A percentile compares a stretch with the other conserved stretches of the same genome.
phyloP scores from a whole-genome alignment of 441 rosid genomes.

The Erodium trifolium region DNA sequence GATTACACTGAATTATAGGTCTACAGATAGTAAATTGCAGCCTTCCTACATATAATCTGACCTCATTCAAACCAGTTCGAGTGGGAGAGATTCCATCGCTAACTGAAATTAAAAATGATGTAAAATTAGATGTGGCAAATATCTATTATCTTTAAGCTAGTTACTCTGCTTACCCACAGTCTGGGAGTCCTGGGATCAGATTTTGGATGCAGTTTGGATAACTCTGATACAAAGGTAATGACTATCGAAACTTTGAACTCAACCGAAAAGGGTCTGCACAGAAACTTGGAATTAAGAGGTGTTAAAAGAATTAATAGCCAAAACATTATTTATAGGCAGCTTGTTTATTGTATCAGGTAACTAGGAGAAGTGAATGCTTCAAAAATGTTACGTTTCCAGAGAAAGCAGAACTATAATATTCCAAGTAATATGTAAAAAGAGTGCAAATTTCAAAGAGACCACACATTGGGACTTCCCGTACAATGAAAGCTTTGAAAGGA shows the following conservation, averaged over 20 bases:
- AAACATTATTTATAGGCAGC: no score
- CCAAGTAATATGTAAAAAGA: no score
- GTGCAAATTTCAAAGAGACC: no score
- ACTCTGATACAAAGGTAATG: constrained; percentile 57
- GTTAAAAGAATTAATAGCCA: no score
- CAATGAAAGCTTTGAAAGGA: no score
- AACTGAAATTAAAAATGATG: constrained; percentile 30
- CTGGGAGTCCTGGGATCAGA: constrained; percentile 82
- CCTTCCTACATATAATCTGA: constrained; percentile 21
- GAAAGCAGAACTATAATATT: no score
- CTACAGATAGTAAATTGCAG: background rate
- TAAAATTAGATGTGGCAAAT: background rate
- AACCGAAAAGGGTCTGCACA: constrained; percentile 67
- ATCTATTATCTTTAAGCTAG: background rate
- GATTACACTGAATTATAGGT: no score
- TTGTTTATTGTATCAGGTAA: no score
- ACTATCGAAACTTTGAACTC: constrained; percentile 73
- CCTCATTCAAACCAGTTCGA: constrained; percentile 62
- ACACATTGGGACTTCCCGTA: no score
- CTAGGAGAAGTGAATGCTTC: no score
- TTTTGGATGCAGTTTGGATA: constrained; percentile 52
- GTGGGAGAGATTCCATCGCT: constrained; percentile 75
- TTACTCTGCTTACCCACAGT: constrained; percentile 55
- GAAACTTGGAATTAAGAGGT: background rate
- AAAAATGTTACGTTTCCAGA: no score